These are phyloP conservation scores for Tephrocybe rancida DNA, from an alignment of 768 basidiomycete species.

Conservation along the genomic window DNA sequence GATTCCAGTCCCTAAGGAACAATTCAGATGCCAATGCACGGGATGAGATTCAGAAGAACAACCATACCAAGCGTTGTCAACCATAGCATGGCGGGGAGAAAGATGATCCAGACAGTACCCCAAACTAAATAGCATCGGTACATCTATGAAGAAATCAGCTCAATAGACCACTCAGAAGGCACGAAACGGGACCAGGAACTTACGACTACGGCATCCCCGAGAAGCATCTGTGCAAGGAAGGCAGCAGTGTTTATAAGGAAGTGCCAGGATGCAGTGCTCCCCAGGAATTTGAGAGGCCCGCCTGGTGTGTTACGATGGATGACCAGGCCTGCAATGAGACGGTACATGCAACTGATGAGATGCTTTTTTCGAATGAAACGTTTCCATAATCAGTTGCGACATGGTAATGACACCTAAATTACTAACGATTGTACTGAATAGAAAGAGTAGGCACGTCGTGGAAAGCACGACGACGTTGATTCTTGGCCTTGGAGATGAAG, in stretches of 20 bases:
- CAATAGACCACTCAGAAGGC: no score
- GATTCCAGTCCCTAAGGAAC: neutral
- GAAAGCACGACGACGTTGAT: neutral
- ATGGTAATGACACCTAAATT: neutral
- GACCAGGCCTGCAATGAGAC: neutral
- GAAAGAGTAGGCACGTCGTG: neutral
- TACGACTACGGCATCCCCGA: constrained; percentile 4
- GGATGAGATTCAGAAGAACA: neutral
- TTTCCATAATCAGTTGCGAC: neutral
- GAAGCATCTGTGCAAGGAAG: neutral
- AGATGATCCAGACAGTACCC: neutral
- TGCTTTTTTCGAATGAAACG: neutral
- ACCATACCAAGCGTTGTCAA: neutral
- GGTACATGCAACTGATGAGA: neutral
- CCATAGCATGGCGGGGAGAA: constrained; percentile 1
- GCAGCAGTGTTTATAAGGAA: neutral
- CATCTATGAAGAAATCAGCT: neutral
- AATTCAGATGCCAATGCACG: neutral
- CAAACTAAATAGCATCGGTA: neutral
- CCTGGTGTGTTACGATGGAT: neutral
- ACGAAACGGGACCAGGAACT: neutral
- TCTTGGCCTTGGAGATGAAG: neutral
- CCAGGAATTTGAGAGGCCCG: neutral
- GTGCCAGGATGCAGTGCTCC: neutral
- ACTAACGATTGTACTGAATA: neutral